These are phyloP conservation scores for Ettlia oleoabundans DNA, from an alignment of 139 green algal species.

Conservation along the genomic window DNA sequence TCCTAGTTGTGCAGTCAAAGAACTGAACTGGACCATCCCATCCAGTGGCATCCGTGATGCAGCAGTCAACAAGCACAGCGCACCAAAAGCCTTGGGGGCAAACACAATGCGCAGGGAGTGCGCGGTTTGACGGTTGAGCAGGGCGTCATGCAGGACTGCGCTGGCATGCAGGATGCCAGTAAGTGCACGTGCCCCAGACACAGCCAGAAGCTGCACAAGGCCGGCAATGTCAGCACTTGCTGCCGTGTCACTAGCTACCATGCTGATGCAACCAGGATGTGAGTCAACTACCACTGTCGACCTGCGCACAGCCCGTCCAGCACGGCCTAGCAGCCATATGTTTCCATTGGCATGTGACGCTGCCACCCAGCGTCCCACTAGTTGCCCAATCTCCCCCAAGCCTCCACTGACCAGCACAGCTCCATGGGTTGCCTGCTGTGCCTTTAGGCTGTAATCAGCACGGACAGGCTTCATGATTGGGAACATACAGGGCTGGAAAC, in stretches of 20 bases:
- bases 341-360: background rate
- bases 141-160: slow-evolving; percentile 68
- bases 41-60: slow-evolving; percentile 31
- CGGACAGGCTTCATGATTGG: background rate
- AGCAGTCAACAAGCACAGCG: background rate
- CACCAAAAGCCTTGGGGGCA: slow-evolving; percentile 58
- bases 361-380: slow-evolving; percentile 69
- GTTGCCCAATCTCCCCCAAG: slow-evolving; percentile 40
- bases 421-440: background rate
- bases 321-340: slow-evolving; percentile 46
- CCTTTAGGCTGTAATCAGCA: background rate
- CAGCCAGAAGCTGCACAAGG: background rate
- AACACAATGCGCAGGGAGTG: slow-evolving; percentile 46
- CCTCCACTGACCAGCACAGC: slow-evolving; percentile 43
- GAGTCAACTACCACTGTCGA: background rate
- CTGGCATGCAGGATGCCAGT: slow-evolving; percentile 64
- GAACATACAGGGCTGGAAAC: background rate
- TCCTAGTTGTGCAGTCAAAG: slow-evolving; percentile 69
- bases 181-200: background rate
- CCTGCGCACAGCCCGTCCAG: slow-evolving; percentile 10
- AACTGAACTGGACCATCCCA: slow-evolving; percentile 61
- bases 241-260: slow-evolving; percentile 13
- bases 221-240: background rate
- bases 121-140: slow-evolving; percentile 57
- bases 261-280: background rate